phyloP scores from a whole-genome alignment of 1,139 yeast species.

The Spathaspora sp. region DNA sequence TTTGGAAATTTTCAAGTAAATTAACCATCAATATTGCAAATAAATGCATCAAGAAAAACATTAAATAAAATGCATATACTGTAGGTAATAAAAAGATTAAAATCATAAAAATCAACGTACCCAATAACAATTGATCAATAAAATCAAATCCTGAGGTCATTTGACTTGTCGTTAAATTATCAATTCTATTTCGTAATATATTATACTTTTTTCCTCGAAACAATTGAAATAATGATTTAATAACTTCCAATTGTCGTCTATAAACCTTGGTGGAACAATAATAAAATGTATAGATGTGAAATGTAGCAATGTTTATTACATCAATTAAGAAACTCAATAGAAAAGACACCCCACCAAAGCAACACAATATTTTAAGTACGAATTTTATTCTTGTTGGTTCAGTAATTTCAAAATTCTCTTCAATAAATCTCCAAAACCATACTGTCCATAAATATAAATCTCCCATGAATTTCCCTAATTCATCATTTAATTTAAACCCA shows the following conservation, averaged over 20 bases:
- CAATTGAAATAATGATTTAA: conserved; percentile 75
- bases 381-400: background rate
- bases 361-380: conserved; percentile 17
- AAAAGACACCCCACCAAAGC: conserved; percentile 68
- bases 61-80: conserved; percentile 76
- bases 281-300: conserved; percentile 78
- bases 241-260: conserved; percentile 66
- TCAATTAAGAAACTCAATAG: conserved; percentile 69
- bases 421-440: conserved; percentile 57
- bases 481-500: conserved; percentile 88
- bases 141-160: conserved; percentile 38
- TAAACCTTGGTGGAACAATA: conserved; percentile 77
- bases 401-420: background rate
- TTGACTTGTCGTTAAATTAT: conserved; percentile 51
- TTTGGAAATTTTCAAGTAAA: conserved; percentile 58
- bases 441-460: conserved; percentile 86
- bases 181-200: conserved; percentile 79
- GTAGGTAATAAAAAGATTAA: conserved; percentile 82
- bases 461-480: conserved; percentile 81
- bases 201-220: conserved; percentile 91
- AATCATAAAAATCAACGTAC: conserved; percentile 84
- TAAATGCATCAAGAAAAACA: conserved; percentile 65
- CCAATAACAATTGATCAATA: conserved; percentile 82
- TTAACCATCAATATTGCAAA: conserved; percentile 51
- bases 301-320: conserved; percentile 56